Base-by-base conservation (phyloP, 2,329 filamentous ascomycete genomes). In the Laburnicola sp. region DNA sequence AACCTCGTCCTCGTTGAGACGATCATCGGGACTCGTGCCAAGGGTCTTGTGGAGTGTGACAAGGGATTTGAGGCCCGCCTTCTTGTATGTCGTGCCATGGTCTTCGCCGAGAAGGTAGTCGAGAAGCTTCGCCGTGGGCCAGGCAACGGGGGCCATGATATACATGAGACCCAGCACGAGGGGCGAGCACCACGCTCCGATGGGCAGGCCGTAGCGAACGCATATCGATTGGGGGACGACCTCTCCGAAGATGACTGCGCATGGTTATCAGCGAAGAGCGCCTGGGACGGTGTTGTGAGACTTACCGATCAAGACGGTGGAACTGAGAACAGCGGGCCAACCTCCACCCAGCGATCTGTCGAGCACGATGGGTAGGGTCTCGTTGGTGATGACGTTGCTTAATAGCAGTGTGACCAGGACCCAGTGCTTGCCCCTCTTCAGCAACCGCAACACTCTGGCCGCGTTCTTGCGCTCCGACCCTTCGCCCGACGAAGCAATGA, bases 351-450 rank as follows among this genome's bases (percentile, higher is more conserved):
- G 83, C 50, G 91, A 96, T 50, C 94, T 82, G 74, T 99, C 94
- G 45, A 99, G 82, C 8, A 99, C 90, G 56, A 99, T 96, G 26
- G 94, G 94, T 45, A 71, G 63, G 2, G 93, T 95, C 76, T 97
- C 94, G 73, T 99, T 97, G 59, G 95, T 96, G 65, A 99, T 95
- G 68, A 99, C 94, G 72, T 99, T 99, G 72, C 91, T 91, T 48
- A 99, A 79, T 6, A 99, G 82, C 25, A 99, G 78, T 2, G 94
- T 97, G 47, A 99, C 94, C 50, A 99, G 79, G 21, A 99, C 93
- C 94, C 94, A 99, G 74, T 99, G 94, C 73, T 99, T 99, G 64
- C 94, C 94, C 64, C 84, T 88, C 58, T 90, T 85, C 49, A 99
- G 76, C 26, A 99, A 78, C 37, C 85, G 81, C 62, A 94, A 81